Base-by-base conservation (phyloP, 495 filamentous ascomycete genomes). In the Astrothelium subdiscretum region DNA sequence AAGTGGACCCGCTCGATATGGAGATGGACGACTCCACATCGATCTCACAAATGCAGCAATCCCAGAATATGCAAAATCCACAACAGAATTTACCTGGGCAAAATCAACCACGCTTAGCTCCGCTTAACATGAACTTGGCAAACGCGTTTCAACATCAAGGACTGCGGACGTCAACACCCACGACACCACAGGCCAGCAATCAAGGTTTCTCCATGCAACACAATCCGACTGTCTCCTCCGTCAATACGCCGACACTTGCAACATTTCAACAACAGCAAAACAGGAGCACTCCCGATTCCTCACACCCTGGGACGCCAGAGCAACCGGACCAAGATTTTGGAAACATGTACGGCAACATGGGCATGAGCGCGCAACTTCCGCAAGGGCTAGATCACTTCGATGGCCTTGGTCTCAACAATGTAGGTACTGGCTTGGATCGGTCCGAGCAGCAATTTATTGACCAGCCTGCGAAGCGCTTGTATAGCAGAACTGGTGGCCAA, bases 211-310 rank as follows among this genome's bases (percentile, higher is more conserved):
- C 60, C 27, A 85, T 95, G 72, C 88, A 92, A 70, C 89, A 95
- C 70, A 97, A 97, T 69, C 94, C 94, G 27, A 97, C 91, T 0
- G 90, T 97, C n/a, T 96, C 94, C 12, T 96, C 92, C 38, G 92
- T 96, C 59, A 97, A 97, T 69, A 96, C 91, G 2, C 94, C 92
- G 0, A 95, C 92, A 12, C 77, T 97, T 61, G 59, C 73, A 63
- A 75, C 72, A 3, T 38, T 64, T 24, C 79, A 79, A 64, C 79
- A 79, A 64, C 78, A 80, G n/a, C 82, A 87, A 62, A 85, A 83
- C 64, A 78, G 79, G 61, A 80, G 80, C 64, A 90, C 88, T 1
- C 87, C 87, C 51, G 86, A 91, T 69, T 87, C 86, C 12, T 90
- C 87, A 20, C 81, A 81, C 54, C 88, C 88, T 13, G 86, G 85